These are phyloP conservation scores for Barnettozyma sp. DNA, from an alignment of 805 yeast genomes.

Conservation along the genomic window DNA sequence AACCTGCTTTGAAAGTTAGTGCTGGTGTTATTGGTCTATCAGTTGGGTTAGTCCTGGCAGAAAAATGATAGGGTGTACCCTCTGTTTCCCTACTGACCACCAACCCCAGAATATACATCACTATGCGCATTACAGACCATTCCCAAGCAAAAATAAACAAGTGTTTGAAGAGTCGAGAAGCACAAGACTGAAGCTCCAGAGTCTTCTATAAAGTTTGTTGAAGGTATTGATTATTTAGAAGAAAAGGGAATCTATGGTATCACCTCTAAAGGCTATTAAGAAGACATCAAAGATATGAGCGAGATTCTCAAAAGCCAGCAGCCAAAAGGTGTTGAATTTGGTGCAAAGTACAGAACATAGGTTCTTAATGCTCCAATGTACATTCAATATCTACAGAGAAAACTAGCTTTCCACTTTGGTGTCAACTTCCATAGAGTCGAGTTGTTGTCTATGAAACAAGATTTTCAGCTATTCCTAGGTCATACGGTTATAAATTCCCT, in stretches of 20 bases:
- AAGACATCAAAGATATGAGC: conserved; percentile 22
- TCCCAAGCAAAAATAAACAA: conserved; percentile 40
- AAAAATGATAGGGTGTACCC: conserved; percentile 33
- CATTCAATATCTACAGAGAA: conserved; percentile 39
- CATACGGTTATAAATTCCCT: conserved; percentile 48
- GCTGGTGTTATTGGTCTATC: conserved; percentile 58
- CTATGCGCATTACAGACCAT: conserved; percentile 71
- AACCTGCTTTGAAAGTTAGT: conserved; percentile 45
- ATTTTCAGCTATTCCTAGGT: conserved; percentile 28
- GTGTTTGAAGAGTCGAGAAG: conserved; percentile 41
- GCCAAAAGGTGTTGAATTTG: conserved; percentile 39
- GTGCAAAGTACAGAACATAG: conserved; percentile 51
- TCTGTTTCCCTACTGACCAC: conserved; percentile 41
- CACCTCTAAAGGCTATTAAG: conserved; percentile 18
- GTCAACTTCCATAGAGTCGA: conserved; percentile 31
- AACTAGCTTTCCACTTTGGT: conserved; percentile 26
- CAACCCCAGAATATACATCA: conserved; percentile 44
- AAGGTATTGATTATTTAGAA: conserved; percentile 53
- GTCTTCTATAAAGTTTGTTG: conserved; percentile 43
- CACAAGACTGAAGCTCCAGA: conserved; percentile 44
- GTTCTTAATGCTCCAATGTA: conserved; percentile 55
- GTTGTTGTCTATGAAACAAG: conserved; percentile 37
- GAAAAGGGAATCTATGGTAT: conserved; percentile 19
- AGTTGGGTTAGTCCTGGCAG: conserved; percentile 40
- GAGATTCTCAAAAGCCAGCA: conserved; percentile 20